Conservation (phyloP, 805 yeast species). For the Hanseniaspora osmophila region DNA sequence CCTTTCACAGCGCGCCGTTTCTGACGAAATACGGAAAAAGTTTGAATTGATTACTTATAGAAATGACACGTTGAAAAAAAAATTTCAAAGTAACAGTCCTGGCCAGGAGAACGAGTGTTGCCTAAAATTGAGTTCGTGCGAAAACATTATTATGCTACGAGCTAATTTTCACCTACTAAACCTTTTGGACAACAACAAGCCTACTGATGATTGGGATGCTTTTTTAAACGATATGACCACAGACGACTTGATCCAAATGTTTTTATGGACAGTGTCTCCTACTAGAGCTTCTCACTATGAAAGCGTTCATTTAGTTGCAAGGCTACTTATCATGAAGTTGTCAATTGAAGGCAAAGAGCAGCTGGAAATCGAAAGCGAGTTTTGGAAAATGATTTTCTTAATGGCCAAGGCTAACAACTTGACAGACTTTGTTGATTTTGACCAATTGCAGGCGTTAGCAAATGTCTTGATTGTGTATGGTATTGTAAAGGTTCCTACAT, state of each 20-base stretch:
- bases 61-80: slow-evolving; percentile 57
- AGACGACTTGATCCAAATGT: slow-evolving; percentile 15
- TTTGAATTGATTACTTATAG: slow-evolving; percentile 48
- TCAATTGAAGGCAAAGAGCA: slow-evolving; percentile 12
- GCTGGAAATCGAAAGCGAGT: slow-evolving; percentile 24
- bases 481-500: slow-evolving; percentile 37
- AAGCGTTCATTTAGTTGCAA: slow-evolving; percentile 19
- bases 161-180: slow-evolving; percentile 14
- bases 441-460: slow-evolving; percentile 30
- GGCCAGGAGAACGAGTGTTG: no score
- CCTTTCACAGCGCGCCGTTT: slow-evolving; percentile 17
- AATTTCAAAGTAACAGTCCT: slow-evolving; percentile 9
- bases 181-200: slow-evolving; percentile 16
- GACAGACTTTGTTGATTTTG: slow-evolving; percentile 21
- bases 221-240: slow-evolving; percentile 15
- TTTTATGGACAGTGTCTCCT: slow-evolving; percentile 22
- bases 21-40: slow-evolving; percentile 25
- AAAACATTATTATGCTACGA: slow-evolving; percentile 5
- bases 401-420: slow-evolving; percentile 18
- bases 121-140: not conserved
- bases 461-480: slow-evolving; percentile 29
- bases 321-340: slow-evolving; percentile 16
- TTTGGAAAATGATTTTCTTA: slow-evolving; percentile 24
- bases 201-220: slow-evolving; percentile 21
- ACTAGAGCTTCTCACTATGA: slow-evolving; percentile 19